Evolutionary conservation across 768 basidiomycete species (phyloP), one percentile per base, ranked within the genome.

Genomic region (Boletus speciosus): DNA sequence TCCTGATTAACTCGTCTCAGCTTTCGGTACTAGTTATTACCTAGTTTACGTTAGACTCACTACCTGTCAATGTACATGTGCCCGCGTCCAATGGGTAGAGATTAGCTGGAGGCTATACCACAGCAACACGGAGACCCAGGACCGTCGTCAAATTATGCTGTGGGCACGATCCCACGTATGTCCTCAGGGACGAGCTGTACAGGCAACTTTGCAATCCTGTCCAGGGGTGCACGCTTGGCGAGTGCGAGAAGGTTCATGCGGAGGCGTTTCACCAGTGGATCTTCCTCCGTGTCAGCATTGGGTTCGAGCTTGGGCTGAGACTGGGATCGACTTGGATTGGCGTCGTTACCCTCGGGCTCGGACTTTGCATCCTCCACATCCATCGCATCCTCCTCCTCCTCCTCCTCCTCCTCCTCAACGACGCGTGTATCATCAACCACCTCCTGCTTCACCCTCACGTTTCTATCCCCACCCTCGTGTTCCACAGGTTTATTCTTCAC

Each of bases 201-300:
- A 9, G 85, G 85, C 38, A 89, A 64, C 31, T 75, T 75, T 15
- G 83, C 84, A 49, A 89, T 85, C 54, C 78, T 82, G 61, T 88
- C 85, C 56, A 90, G 64, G 2, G 90, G 90, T 10, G 88, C 88
- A 6, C 88, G 79, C 64, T 90, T 89, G 52, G 86, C 85, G 34
- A 92, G 74, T 2, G 88, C 88, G 27, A 92, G 76, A 29, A 92
- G 73, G 64, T 89, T 90, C 58, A 91, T 73, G 37, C 89, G 78
- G 46, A 90, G 72, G 49, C 83, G 78, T 50, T 79, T 78, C 61
- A 84, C 45, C 16, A 73, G 59, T 3, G 78, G 74, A 51, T 85
- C 81, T 64, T 86, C 85, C 19, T 57, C 60, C 38, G 6, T 15
- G 5, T 44, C 47, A 5, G 27, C 49, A 1, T 52, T 49, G 34